Evolutionary conservation across 768 basidiomycete species (phyloP).

Genomic region (Tremella fuciformis): DNA sequence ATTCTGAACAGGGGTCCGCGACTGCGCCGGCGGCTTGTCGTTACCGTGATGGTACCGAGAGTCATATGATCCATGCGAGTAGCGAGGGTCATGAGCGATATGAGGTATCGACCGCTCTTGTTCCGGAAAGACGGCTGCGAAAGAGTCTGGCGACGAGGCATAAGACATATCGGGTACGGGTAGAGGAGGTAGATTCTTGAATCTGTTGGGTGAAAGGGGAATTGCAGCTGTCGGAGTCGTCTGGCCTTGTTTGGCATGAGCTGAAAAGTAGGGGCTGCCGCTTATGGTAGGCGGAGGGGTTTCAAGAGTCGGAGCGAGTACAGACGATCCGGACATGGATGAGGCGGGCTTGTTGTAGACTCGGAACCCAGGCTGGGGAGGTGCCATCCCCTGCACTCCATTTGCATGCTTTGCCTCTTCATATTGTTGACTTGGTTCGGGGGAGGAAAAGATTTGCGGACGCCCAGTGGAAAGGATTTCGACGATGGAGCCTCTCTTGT

Average conservation of each 20-base stretch:
- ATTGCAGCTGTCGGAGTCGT: neutral
- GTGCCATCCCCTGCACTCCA: slow-evolving; percentile 3
- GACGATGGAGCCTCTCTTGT: slow-evolving; percentile 6
- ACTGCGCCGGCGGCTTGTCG: no score
- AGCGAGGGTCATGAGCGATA: neutral
- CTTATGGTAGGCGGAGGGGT: slow-evolving; percentile 4
- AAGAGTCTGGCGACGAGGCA: slow-evolving; percentile 21
- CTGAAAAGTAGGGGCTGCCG: neutral
- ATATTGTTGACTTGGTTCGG: slow-evolving; percentile 3
- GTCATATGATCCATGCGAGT: neutral
- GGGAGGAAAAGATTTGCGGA: neutral
- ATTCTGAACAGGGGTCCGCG: no score
- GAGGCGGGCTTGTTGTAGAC: slow-evolving; percentile 38
- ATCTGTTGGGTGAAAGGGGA: slow-evolving; percentile 33
- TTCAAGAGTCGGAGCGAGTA: slow-evolving; percentile 26
- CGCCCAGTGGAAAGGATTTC: slow-evolving; percentile 2
- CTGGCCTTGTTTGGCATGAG: neutral
- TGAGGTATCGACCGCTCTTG: neutral
- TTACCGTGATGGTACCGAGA: no score
- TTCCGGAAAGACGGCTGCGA: neutral
- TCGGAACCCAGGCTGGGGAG: slow-evolving; percentile 3
- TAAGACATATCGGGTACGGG: slow-evolving; percentile 22
- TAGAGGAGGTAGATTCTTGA: slow-evolving; percentile 45
- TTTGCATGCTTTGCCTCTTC: slow-evolving; percentile 1
- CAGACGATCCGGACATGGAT: slow-evolving; percentile 35